Base-by-base conservation (phyloP, 106 monocot species). In the Agapanthus africanus region DNA sequence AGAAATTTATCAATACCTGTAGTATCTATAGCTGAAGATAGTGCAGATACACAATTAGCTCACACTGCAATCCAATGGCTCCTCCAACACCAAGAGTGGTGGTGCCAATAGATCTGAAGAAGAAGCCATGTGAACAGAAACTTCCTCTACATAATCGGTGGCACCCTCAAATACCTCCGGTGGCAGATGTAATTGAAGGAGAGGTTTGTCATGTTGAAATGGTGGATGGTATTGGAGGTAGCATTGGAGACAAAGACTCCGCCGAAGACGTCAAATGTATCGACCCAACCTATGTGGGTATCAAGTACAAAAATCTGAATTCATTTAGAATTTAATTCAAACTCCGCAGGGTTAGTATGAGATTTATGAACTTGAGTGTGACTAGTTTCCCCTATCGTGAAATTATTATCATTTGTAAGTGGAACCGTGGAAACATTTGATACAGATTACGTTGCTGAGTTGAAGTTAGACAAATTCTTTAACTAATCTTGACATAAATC, bases 131-230 rank as follows among this genome's bases (percentile, higher is more conserved):
- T 21, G 64, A 64, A 39, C 64, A 64, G 23, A 64, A 64, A 25
- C 64, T 64, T 0, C 39, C 64, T 5, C 64, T 64, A 8, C 64
- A 64, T 11, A 64, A 64, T 25, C 39, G 64, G 2, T 64, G 93
- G 93, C 93, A 93, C 38, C 93, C 85, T 3, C 74, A 77, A 33
- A 88, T 93, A 42, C 93, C 93, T n/a, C 78, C 82, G 0, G 85
- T 88, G 18, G 85, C 83, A 2, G 85, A 88, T 15, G 88, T 88
- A 8, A 73, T 8, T 0, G 78, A 76, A 30, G 85, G 88, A 18
- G 93, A 93, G 49, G 15, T 88, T 19, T 88, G 88, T 70, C 78
- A 83, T 1, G 76, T 93, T 2, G 88, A 93, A 80, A 88, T 88
- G 88, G 76, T 93, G 10, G 93, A 93, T 77, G 81, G 88, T 76